phyloP scores from a whole-genome alignment of 805 yeast genomes.

The Saccharomycopsis sp. region DNA sequence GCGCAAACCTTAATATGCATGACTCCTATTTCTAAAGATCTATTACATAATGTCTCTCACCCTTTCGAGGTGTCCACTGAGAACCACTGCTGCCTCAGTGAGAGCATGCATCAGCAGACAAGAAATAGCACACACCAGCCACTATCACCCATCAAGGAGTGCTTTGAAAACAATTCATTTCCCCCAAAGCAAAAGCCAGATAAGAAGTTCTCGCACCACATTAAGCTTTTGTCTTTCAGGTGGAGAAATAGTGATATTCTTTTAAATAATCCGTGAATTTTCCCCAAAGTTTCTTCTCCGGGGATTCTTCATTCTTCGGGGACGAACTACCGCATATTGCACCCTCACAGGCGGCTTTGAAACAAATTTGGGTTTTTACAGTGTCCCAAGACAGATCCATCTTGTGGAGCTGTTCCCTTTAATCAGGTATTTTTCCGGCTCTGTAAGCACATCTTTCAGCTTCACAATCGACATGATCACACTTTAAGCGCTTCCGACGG shows the following conservation, averaged over 20 bases:
- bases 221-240: neutral
- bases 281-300: neutral
- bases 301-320: neutral
- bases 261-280: neutral
- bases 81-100: no score
- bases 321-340: neutral
- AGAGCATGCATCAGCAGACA: no score
- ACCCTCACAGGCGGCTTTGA: neutral
- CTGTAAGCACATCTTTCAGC: neutral
- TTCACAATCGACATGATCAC: no score
- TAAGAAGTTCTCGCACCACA: no score
- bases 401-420: neutral
- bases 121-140: no score
- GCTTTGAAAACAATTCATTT: no score
- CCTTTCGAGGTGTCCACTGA: no score
- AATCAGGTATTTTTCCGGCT: neutral
- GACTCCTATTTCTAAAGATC: no score
- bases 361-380: neutral
- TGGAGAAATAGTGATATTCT: neutral
- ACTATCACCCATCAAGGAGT: no score
- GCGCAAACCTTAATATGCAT: neutral
- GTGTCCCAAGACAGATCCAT: neutral
- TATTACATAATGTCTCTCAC: no score
- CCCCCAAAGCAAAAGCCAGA: no score
- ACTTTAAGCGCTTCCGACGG: no score